Evolutionary conservation across 352 stramenopile species (phyloP).

Genomic region (Phytophthora citrophthora): DNA sequence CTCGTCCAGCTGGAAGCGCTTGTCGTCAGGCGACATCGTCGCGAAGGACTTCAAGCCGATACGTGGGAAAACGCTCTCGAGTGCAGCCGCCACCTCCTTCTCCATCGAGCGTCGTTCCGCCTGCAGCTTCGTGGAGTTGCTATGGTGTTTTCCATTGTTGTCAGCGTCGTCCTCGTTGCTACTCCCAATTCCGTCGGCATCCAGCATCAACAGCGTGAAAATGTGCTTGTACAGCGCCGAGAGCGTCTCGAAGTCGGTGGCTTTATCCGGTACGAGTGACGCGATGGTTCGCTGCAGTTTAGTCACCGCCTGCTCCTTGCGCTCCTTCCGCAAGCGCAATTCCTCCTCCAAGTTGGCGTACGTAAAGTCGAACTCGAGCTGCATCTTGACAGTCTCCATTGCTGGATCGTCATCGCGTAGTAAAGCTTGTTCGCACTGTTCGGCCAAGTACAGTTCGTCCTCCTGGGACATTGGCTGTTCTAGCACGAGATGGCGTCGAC

Average conservation of each 20-base stretch:
- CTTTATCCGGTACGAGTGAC: constrained; percentile 72
- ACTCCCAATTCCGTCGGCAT: constrained; percentile 43
- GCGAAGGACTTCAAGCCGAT: constrained; percentile 95
- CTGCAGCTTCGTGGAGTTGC: constrained; percentile 41
- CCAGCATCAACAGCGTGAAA: constrained; percentile 83
- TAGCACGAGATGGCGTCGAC: constrained; percentile 68
- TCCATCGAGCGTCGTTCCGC: constrained; percentile 75
- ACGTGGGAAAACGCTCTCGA: constrained; percentile 95
- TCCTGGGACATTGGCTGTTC: constrained; percentile 76
- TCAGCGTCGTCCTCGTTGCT: constrained; percentile 29
- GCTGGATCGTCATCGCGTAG: constrained; percentile 79
- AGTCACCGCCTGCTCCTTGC: constrained; percentile 62
- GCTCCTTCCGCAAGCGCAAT: constrained; percentile 60
- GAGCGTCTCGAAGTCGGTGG: constrained; percentile 91
- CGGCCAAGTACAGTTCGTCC: constrained; percentile 78
- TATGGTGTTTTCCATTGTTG: constrained; percentile 17
- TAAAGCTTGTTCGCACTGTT: constrained; percentile 79
- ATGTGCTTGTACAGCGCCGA: constrained; percentile 93
- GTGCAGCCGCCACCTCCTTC: constrained; percentile 88
- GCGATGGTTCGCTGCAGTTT: constrained; percentile 82
- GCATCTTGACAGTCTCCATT: constrained; percentile 95
- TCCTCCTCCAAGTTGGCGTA: constrained; percentile 88
- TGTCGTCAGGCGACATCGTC: constrained; percentile 90
- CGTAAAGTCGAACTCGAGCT: constrained; percentile 93
- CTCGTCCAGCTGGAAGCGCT: constrained; percentile 91